Evolutionary conservation across 495 filamentous ascomycete genomes (phyloP).

Genomic region (Penicillium maclennaniae): DNA sequence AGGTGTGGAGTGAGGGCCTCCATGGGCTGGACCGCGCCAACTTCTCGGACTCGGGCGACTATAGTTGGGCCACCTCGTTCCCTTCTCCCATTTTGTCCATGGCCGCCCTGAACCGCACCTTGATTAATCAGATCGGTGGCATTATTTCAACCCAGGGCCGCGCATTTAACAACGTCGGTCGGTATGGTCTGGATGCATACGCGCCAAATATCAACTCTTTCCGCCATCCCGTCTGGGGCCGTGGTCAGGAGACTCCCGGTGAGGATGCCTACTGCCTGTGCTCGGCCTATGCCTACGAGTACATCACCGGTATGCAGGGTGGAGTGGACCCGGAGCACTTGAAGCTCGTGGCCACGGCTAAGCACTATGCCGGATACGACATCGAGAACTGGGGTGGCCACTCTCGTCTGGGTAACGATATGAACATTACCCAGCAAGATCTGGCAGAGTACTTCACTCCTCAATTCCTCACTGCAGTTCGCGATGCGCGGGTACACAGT

Average conservation of each 20-base stretch:
- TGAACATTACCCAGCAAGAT: constrained; percentile 52
- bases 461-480: constrained; percentile 32
- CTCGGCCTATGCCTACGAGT: constrained; percentile 50
- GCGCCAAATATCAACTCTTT: constrained; percentile 70
- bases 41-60: constrained; percentile 47
- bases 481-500: constrained; percentile 53
- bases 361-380: constrained; percentile 65
- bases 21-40: constrained; percentile 57
- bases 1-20: constrained; percentile 48
- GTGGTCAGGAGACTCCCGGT: constrained; percentile 60
- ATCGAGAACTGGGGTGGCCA: constrained; percentile 57
- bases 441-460: constrained; percentile 50
- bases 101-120: constrained; percentile 56
- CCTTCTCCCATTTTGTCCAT: constrained; percentile 57
- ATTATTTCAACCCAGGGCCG: constrained; percentile 61
- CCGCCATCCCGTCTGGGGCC: constrained; percentile 57
- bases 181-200: constrained; percentile 58
- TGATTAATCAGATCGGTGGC: constrained; percentile 54
- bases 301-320: constrained; percentile 61
- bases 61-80: constrained; percentile 58
- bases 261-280: constrained; percentile 57
- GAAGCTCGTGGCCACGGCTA: constrained; percentile 61
- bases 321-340: constrained; percentile 39
- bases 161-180: constrained; percentile 61
- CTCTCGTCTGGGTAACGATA: constrained; percentile 52